phyloP scores from a whole-genome alignment of 352 stramenopile genomes.

The Phytophthora brassicae region DNA sequence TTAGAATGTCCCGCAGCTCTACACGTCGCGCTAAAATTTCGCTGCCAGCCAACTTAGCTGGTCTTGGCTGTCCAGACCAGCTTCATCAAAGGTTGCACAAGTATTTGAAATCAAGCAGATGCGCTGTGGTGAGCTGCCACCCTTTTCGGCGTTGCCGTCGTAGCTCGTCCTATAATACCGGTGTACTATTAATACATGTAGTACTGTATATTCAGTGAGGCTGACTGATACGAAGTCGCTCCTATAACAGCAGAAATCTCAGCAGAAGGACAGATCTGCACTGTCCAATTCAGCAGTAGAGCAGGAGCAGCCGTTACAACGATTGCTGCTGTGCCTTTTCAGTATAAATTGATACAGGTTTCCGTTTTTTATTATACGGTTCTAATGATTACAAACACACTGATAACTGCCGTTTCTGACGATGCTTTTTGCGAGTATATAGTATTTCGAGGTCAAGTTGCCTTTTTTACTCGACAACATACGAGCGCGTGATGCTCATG shows the following conservation, averaged over 20 bases:
- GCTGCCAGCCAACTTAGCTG: neutral
- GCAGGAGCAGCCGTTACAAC: constrained; percentile 10
- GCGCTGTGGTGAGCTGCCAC: constrained; percentile 2
- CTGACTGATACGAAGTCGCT: too few relatives aligned
- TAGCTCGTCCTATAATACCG: too few relatives aligned
- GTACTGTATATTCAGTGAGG: too few relatives aligned
- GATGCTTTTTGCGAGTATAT: constrained; percentile 9
- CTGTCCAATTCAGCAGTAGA: constrained; percentile 28
- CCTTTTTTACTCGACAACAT: constrained; percentile 27
- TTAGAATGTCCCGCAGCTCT: neutral
- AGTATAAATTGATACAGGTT: constrained; percentile 28
- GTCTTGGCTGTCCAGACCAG: constrained; percentile 18
- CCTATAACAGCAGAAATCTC: neutral
- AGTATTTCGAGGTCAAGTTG: neutral
- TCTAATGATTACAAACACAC: neutral
- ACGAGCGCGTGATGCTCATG: constrained; percentile 43
- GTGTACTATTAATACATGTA: constrained; percentile 1
- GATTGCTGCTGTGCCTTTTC: constrained; percentile 6
- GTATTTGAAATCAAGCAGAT: constrained; percentile 13
- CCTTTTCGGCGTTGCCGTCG: too few relatives aligned
- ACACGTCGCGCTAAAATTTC: constrained; percentile 16
- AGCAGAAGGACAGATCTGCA: constrained; percentile 2
- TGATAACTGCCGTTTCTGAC: constrained; percentile 10
- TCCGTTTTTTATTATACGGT: constrained; percentile 20
- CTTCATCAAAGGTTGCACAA: constrained; percentile 5